Percentiles rank a stretch among this genome's conserved stretches.
These are phyloP conservation scores for Beauveria sp. DNA, from an alignment of 2,329 filamentous ascomycete genomes.

Conservation along the genomic window DNA sequence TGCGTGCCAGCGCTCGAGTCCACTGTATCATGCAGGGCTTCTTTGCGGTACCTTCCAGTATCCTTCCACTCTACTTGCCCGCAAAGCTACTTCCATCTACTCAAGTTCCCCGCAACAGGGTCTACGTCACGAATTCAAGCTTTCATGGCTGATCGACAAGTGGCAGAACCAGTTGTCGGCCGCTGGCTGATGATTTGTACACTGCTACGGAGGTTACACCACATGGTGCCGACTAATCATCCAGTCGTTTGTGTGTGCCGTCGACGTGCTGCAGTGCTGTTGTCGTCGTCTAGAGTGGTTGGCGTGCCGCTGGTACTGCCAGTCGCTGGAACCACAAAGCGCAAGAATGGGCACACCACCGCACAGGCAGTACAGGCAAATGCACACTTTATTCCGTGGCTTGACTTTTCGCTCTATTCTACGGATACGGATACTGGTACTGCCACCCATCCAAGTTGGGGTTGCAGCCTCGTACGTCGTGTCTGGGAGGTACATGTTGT, in stretches of 20 bases:
- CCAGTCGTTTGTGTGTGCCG: background rate
- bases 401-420: no score
- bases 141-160: conserved; percentile 5
- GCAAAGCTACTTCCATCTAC: background rate
- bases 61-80: background rate
- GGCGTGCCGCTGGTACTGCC: background rate
- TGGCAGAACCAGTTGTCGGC: background rate
- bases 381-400: no score
- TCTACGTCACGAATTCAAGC: conserved; percentile 9
- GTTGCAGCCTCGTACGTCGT: background rate
- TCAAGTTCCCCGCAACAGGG: background rate
- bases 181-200: background rate
- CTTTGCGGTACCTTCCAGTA: background rate
- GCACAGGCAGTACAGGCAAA: background rate
- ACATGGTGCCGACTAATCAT: background rate
- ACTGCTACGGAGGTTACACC: background rate
- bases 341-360: background rate
- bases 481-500: background rate
- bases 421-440: no score
- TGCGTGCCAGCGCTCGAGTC: background rate
- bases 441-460: background rate
- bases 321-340: background rate
- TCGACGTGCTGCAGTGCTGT: background rate
- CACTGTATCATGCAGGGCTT: background rate
- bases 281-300: background rate